These are phyloP conservation scores for Filobasidium floriforme DNA, from an alignment of 768 basidiomycete genomes.

Conservation along the genomic window DNA sequence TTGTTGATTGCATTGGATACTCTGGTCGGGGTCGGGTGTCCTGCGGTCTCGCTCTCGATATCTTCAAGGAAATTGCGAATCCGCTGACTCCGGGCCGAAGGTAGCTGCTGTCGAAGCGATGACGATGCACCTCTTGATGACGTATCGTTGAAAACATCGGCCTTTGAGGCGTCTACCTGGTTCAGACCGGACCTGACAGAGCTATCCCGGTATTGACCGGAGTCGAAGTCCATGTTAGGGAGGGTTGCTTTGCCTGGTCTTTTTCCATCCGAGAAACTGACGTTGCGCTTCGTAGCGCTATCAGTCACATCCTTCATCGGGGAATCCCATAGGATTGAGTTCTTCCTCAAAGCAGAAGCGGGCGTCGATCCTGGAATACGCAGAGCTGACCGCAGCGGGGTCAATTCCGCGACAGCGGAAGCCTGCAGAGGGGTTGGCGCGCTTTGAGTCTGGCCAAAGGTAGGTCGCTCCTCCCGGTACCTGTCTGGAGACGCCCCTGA, in stretches of 20 bases:
- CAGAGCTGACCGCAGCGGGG: neutral
- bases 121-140: conserved; percentile 13
- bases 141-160: conserved; percentile 24
- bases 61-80: conserved; percentile 73
- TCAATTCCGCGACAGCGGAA: neutral
- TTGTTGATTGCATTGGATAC: neutral
- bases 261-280: conserved; percentile 95
- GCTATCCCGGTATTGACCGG: too few relatives aligned
- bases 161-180: conserved; percentile 4
- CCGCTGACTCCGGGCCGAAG: conserved; percentile 66
- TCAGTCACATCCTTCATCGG: conserved; percentile 3
- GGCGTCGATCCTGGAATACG: neutral
- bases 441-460: neutral
- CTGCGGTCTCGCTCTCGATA: conserved; percentile 40
- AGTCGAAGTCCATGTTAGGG: too few relatives aligned
- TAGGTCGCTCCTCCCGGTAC: too few relatives aligned
- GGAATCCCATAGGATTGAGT: neutral
- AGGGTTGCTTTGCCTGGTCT: conserved; percentile 70
- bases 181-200: too few relatives aligned
- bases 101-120: conserved; percentile 45
- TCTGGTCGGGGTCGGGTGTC: conserved; percentile 30
- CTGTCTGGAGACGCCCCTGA: too few relatives aligned
- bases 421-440: neutral
- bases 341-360: neutral
- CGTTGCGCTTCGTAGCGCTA: conserved; percentile 45